Evolutionary conservation across 352 stramenopile species (phyloP).

Genomic region (Globisporangium lucens): DNA sequence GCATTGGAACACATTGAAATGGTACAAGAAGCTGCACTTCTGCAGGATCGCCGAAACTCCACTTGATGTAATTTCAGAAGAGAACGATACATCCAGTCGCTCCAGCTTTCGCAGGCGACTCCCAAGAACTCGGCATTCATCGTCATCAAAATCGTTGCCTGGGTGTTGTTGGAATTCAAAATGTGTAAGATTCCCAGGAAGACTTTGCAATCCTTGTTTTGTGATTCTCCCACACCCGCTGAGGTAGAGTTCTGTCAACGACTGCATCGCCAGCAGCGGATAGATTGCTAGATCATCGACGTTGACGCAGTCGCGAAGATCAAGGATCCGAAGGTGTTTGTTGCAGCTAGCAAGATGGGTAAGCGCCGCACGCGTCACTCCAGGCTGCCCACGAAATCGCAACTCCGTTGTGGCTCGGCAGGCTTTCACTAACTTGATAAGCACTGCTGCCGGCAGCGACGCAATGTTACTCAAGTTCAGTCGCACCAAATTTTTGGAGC

Average conservation of each 20-base stretch:
- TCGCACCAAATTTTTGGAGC: conserved; percentile 22
- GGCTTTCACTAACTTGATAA: conserved; percentile 40
- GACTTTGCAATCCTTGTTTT: conserved; percentile 34
- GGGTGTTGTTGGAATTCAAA: conserved; percentile 30
- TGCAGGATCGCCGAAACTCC: conserved; percentile 30
- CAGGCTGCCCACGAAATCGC: conserved; percentile 30
- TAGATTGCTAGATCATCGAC: conserved; percentile 67
- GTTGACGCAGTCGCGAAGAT: conserved; percentile 44
- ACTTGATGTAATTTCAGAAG: conserved; percentile 23
- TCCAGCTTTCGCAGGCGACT: conserved; percentile 34
- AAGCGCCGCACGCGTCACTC: conserved; percentile 42
- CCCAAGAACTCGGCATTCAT: conserved; percentile 26
- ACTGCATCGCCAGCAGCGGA: conserved; percentile 56
- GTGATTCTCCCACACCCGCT: conserved; percentile 34
- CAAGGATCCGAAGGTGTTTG: conserved; percentile 45
- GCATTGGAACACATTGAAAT: conserved; percentile 50
- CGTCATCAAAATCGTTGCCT: conserved; percentile 25
- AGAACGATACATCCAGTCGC: conserved; percentile 37
- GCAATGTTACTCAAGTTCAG: conserved; percentile 41
- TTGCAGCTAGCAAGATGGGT: conserved; percentile 54
- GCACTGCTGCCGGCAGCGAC: conserved; percentile 17
- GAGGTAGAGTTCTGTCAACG: conserved; percentile 44
- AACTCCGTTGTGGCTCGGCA: conserved; percentile 29
- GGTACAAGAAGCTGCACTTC: conserved; percentile 39
- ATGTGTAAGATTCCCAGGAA: conserved; percentile 36